Conservation (phyloP, 75 land plant species). For the Picea glauca region DNA sequence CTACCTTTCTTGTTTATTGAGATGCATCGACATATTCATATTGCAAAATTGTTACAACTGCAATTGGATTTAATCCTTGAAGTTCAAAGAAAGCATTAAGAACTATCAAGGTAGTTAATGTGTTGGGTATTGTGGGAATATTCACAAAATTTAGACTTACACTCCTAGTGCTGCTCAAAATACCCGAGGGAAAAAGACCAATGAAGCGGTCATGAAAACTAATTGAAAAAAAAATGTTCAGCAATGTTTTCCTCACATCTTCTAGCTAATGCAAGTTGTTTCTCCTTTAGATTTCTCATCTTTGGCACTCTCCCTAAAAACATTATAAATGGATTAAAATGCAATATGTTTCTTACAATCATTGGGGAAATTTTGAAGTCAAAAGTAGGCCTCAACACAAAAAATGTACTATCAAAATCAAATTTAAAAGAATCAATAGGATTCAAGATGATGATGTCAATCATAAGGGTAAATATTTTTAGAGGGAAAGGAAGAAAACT, state of each 20-base stretch:
- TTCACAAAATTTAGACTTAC: slow-evolving; percentile 18
- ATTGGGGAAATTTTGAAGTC: background rate
- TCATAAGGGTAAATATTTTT: too few relatives aligned
- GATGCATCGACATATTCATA: slow-evolving; percentile 27
- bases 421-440: too few relatives aligned
- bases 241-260: slow-evolving; percentile 53
- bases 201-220: slow-evolving; percentile 27
- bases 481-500: too few relatives aligned
- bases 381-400: too few relatives aligned
- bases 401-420: too few relatives aligned
- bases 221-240: slow-evolving; percentile 32
- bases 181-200: slow-evolving; percentile 10
- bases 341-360: background rate
- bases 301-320: background rate
- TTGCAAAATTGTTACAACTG: slow-evolving; percentile 64
- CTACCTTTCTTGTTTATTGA: slow-evolving; percentile 33
- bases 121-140: slow-evolving; percentile 14
- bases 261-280: slow-evolving; percentile 74
- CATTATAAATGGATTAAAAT: background rate
- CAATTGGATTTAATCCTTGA: slow-evolving; percentile 37
- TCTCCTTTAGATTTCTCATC: slow-evolving; percentile 1
- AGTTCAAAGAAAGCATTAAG: slow-evolving; percentile 18
- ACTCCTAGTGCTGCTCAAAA: slow-evolving; percentile 21
- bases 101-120: slow-evolving; percentile 28
- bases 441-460: too few relatives aligned